A percentile compares a stretch with the other conserved stretches of the same genome.
Evolutionary conservation across 2,329 filamentous ascomycete genomes (phyloP).

Genomic region (Dactylellina haptotyla): DNA sequence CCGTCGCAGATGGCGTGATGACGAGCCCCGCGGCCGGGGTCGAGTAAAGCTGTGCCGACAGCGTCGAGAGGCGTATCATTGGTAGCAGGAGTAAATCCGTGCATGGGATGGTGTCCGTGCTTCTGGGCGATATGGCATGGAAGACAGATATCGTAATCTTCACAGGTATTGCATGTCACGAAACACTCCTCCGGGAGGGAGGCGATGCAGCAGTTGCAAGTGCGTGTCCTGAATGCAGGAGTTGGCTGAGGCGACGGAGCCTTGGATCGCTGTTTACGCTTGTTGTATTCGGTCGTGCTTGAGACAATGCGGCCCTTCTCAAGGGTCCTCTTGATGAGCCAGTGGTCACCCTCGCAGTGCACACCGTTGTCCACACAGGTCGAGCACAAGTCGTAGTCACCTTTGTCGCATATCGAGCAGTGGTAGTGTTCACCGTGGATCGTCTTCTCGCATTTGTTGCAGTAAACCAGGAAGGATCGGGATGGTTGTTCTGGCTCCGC

Average conservation of each 20-base stretch:
- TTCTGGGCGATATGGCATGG: slow-evolving; percentile 77
- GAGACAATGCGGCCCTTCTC: slow-evolving; percentile 80
- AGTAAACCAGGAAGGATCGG: slow-evolving; percentile 75
- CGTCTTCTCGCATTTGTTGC: slow-evolving; percentile 84
- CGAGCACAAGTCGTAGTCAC: slow-evolving; percentile 92
- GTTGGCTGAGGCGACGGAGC: slow-evolving; percentile 53
- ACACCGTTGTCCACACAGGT: slow-evolving; percentile 78
- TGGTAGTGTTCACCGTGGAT: slow-evolving; percentile 90
- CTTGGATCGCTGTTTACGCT: slow-evolving; percentile 63
- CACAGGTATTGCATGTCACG: slow-evolving; percentile 83
- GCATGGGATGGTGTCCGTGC: slow-evolving; percentile 91
- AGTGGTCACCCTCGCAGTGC: slow-evolving; percentile 83
- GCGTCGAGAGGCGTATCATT: slow-evolving; percentile 71
- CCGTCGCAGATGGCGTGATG: slow-evolving; percentile 95
- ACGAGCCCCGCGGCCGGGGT: slow-evolving; percentile 79
- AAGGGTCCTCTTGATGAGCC: slow-evolving; percentile 91
- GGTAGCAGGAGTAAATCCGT: slow-evolving; percentile 77
- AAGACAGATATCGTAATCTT: slow-evolving; percentile 92
- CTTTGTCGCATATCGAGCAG: slow-evolving; percentile 90
- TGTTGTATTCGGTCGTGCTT: slow-evolving; percentile 86
- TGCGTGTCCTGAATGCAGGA: slow-evolving; percentile 65
- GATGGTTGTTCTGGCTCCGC: slow-evolving; percentile 44
- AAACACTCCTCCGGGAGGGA: slow-evolving; percentile 77
- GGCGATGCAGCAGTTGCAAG: slow-evolving; percentile 74
- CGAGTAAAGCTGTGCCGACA: slow-evolving; percentile 74